Percentiles rank a stretch among this genome's conserved stretches.
phyloP scores from a whole-genome alignment of 345 rosid species.

The Bruguiera parviflora region DNA sequence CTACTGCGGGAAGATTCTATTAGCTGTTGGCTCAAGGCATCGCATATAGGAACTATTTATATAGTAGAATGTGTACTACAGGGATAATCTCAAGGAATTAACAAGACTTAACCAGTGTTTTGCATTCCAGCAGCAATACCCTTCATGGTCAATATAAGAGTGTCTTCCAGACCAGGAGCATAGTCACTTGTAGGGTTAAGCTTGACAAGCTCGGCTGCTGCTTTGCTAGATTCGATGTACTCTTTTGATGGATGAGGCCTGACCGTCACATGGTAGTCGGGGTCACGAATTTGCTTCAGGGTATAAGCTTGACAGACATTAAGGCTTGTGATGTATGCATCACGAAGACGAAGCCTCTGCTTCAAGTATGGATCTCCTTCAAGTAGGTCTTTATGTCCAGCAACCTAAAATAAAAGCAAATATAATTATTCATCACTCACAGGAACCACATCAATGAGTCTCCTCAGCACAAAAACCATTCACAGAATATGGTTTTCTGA shows the following conservation, averaged over 20 bases:
- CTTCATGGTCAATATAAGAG: slow-evolving; percentile 34
- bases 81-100: background rate
- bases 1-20: too few species aligned
- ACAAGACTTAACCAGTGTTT: slow-evolving; percentile 22
- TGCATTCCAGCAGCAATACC: slow-evolving; percentile 34
- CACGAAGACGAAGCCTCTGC: slow-evolving; percentile 90
- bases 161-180: slow-evolving; percentile 35
- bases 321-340: slow-evolving; percentile 92
- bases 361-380: slow-evolving; percentile 95
- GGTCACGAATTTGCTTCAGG: slow-evolving; percentile 82
- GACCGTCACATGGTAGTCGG: slow-evolving; percentile 61
- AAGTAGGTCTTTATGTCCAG: slow-evolving; percentile 91
- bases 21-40: too few species aligned
- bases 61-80: background rate
- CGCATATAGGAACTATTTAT: background rate
- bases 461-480: background rate
- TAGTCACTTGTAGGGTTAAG: slow-evolving; percentile 31
- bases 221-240: slow-evolving; percentile 65
- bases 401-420: slow-evolving; percentile 48
- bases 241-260: slow-evolving; percentile 88
- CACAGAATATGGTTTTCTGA: background rate
- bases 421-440: background rate
- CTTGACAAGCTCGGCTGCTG: slow-evolving; percentile 29
- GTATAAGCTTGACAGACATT: slow-evolving; percentile 96
- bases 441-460: background rate